These are phyloP conservation scores for Blumeria graminis DNA, from an alignment of 2,329 filamentous ascomycete species.

Conservation along the genomic window DNA sequence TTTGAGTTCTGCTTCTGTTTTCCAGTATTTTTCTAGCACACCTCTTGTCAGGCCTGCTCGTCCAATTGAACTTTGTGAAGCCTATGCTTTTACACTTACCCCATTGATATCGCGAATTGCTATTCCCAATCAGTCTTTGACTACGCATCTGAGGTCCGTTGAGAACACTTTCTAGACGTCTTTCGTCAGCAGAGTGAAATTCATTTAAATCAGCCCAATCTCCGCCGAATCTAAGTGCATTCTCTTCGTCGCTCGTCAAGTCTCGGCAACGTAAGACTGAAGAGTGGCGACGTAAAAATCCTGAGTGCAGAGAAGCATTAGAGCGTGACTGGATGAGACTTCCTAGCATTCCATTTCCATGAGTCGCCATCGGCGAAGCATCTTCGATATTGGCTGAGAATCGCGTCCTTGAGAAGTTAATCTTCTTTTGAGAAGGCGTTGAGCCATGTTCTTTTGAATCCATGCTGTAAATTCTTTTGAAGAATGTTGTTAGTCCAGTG, in stretches of 20 bases:
- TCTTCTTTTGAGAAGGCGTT: constrained; percentile 1
- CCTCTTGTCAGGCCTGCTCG: not conserved
- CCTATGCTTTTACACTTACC: not conserved
- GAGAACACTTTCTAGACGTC: constrained; percentile 32
- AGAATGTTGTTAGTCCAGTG: too few species aligned
- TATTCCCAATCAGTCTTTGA: constrained; percentile 70
- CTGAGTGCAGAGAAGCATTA: constrained; percentile 7
- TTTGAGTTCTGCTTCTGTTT: constrained; percentile 48
- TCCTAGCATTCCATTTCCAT: constrained; percentile 12
- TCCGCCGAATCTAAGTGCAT: not conserved
- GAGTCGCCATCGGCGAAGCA: constrained; percentile 12
- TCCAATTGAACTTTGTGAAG: not conserved
- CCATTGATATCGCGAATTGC: constrained; percentile 52
- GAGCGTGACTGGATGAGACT: constrained; percentile 13
- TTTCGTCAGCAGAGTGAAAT: constrained; percentile 22
- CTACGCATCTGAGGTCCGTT: constrained; percentile 49
- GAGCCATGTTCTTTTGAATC: too few species aligned
- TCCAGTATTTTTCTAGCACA: constrained; percentile 48
- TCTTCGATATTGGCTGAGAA: constrained; percentile 13
- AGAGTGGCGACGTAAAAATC: constrained; percentile 5
- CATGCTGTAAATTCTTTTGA: too few species aligned
- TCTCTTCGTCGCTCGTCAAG: constrained; percentile 10
- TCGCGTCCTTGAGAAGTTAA: constrained; percentile 7
- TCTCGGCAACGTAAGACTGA: constrained; percentile 7
- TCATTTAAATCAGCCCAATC: constrained; percentile 6